Evolutionary conservation across 805 yeast genomes (phyloP), one percentile per base, ranked within the genome.

Genomic region (Ogataea minuta): DNA sequence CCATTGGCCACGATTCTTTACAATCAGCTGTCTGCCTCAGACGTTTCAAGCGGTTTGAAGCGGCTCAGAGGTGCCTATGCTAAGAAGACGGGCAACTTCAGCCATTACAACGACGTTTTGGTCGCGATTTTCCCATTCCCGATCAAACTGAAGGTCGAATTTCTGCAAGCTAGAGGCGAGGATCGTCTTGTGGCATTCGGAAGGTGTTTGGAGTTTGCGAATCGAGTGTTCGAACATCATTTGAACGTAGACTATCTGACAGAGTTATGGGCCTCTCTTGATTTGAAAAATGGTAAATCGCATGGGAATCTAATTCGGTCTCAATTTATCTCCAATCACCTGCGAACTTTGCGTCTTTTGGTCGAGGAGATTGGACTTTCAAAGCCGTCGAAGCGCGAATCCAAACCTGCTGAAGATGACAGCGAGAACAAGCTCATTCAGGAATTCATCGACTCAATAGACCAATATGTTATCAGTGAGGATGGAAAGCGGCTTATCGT

Each of bases 1-100:
- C 89, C 89, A 0, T 57, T 81, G 36, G 77, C 84, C 0, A 73
- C 73, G 45, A 70, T 80, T 0, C 60, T 81, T n/a, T 73, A 68
- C 46, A 54, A 75, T 31, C 85, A 79, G 53, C 63, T 81, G 36
- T 50, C 58, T 0, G 36, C 55, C 1, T 68, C 69, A 3, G 64
- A 57, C 11, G 67, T 72, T 25, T 9, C 35, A 0, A 36, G 36
- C 7, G 60, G 57, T 1, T 36, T 60, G 17, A 24, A 41, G n/a
- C 39, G 54, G n/a, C 34, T 62, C 8, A 41, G 44, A 28, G 41
- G 42, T n/a, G 19, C 48, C 6, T 45, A 49, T 30, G 23, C 27
- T 7, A 8, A 17, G 10, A 36, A 29, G 13, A 13, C 14, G 11
- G 44, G 30, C 3, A 34, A 43, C 8, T 41, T 48, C 17, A 36